Percentiles rank a stretch among this genome's conserved stretches.
Conservation (phyloP, 768 basidiomycete genomes). For the Russula emetica region DNA sequence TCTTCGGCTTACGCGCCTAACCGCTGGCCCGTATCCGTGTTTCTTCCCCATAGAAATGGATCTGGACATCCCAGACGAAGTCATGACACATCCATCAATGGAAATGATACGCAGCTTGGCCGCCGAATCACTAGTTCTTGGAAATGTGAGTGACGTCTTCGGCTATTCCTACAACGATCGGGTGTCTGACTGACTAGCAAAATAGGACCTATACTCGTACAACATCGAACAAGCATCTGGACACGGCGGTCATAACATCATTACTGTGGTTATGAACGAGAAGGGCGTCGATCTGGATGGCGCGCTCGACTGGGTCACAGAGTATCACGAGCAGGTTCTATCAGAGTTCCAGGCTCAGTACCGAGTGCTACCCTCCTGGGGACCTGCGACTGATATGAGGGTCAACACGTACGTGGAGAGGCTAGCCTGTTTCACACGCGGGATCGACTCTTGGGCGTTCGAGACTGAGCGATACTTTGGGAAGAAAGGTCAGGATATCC, state of each 20-base stretch:
- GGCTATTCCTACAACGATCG: not conserved
- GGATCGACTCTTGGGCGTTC: slow-evolving; percentile 35
- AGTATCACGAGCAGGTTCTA: slow-evolving; percentile 34
- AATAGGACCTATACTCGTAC: slow-evolving; percentile 42
- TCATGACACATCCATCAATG: slow-evolving; percentile 41
- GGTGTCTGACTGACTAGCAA: slow-evolving; percentile 17
- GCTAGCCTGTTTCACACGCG: slow-evolving; percentile 40
- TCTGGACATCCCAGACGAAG: slow-evolving; percentile 42
- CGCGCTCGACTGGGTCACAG: slow-evolving; percentile 39
- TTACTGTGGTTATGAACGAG: slow-evolving; percentile 42
- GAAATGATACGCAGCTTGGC: slow-evolving; percentile 31
- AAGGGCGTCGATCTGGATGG: slow-evolving; percentile 34
- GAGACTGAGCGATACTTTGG: slow-evolving; percentile 38
- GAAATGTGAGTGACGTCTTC: slow-evolving; percentile 36
- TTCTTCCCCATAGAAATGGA: slow-evolving; percentile 38
- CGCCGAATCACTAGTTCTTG: slow-evolving; percentile 39
- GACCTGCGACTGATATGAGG: slow-evolving; percentile 33
- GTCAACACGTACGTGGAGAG: slow-evolving; percentile 39
- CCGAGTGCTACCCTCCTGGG: slow-evolving; percentile 33
- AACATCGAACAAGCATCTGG: slow-evolving; percentile 41
- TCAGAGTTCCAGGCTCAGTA: slow-evolving; percentile 35
- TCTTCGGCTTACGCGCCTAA: slow-evolving; percentile 40
- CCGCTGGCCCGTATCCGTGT: slow-evolving; percentile 40
- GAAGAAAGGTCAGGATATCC: slow-evolving; percentile 32
- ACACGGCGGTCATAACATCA: slow-evolving; percentile 40